Evolutionary conservation across 257 asterid genomes (phyloP), one percentile per base, ranked within the genome.

Genomic region (Anisodus tanguticus): DNA sequence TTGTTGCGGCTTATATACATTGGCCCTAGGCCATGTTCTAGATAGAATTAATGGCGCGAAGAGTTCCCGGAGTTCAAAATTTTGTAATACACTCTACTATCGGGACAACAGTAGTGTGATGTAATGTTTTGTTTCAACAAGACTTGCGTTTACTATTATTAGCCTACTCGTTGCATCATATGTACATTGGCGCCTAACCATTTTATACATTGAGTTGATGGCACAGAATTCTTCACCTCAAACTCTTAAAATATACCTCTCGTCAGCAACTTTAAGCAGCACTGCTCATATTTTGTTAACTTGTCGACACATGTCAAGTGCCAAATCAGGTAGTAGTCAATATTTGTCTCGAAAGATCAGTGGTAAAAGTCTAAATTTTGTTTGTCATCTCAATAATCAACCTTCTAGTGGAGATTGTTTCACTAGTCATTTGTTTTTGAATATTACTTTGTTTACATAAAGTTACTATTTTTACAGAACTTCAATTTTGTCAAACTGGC

Each of bases 161-260:
- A 77, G 64, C 64, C 49, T 77, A 51, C 26, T 26, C 41, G 63
- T 54, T 53, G 26, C 80, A 10, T 74, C 43, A 22, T 22, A 76
- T 51, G 49, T 53, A 26, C 26, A 12, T 12, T 76, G 6, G 49
- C 13, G 35, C 5, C 64, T 31, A 26, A 26, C 2, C 4, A 53
- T 51, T 6, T 12, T 77, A 64, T 77, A 26, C 63, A 53, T 13
- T 77, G 81, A 49, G 19, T 49, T 45, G 80, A 49, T 74, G 62
- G 19, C 47, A 31, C 16, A 7, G 2, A 63, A 31, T 31, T 31
- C 35, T 31, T 31, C 1, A 31, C 35, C 35, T 31, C 35, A 31
- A 31, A 8, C 11, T 49, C 54, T 49, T 8, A 7, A 9, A 49
- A 49, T 41, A 41, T 6, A 41, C 45, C 45, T 41, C 45, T 41